phyloP scores from a whole-genome alignment of 2,329 filamentous ascomycete genomes.

The Claviceps citrina region DNA sequence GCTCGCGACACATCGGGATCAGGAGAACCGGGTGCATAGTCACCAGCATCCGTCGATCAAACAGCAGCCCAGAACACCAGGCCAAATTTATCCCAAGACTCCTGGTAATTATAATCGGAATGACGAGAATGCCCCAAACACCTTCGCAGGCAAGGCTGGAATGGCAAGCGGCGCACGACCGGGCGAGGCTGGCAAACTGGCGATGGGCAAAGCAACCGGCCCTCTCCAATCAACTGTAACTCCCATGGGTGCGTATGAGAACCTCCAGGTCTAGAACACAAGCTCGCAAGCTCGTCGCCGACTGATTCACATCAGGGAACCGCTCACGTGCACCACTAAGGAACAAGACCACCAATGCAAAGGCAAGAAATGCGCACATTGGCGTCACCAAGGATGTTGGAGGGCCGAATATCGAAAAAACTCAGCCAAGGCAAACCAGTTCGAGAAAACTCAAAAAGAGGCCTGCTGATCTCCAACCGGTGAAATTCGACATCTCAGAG shows the following conservation, averaged over 20 bases:
- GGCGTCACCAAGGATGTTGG: constrained; percentile 45
- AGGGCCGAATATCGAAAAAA: constrained; percentile 47
- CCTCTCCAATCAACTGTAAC: constrained; percentile 52
- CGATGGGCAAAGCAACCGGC: constrained; percentile 27
- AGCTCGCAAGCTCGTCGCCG: constrained; percentile 2
- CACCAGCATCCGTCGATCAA: constrained; percentile 66
- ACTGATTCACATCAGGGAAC: constrained; percentile 12
- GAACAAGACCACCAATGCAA: constrained; percentile 93
- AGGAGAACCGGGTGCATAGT: constrained; percentile 71
- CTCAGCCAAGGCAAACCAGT: constrained; percentile 42
- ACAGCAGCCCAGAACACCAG: constrained; percentile 69
- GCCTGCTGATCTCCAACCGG: constrained; percentile 32
- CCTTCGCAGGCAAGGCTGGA: constrained; percentile 24
- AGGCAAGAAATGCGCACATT: constrained; percentile 52
- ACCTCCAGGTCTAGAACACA: neutral
- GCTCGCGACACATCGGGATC: constrained; percentile 65
- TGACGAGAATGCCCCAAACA: constrained; percentile 57
- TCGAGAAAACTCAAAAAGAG: constrained; percentile 44
- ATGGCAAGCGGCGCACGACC: constrained; percentile 42
- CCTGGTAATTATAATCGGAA: constrained; percentile 64
- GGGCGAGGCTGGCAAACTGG: constrained; percentile 31
- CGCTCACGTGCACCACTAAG: constrained; percentile 69
- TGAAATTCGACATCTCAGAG: constrained; percentile 42
- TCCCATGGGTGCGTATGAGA: constrained; percentile 51
- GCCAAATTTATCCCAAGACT: constrained; percentile 61